phyloP scores from a whole-genome alignment of 805 yeast genomes.

The Starmera quercuum region DNA sequence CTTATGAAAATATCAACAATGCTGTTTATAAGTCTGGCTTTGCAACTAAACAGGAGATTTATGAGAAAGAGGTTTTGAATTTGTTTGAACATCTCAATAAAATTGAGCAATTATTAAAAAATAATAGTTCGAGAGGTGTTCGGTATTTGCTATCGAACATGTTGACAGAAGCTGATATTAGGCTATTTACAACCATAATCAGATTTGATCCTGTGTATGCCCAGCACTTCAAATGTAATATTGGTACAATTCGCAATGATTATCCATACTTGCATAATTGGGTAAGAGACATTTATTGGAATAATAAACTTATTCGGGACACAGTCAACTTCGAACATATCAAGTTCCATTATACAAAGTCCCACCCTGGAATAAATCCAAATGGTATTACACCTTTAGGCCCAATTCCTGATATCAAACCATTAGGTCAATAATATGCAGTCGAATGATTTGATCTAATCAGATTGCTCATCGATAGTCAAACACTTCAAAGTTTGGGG shows the following conservation, averaged over 20 bases:
- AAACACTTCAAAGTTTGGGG: no score
- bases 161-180: conserved; percentile 85
- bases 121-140: conserved; percentile 24
- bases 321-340: conserved; percentile 88
- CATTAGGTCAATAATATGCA: no score
- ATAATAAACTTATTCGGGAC: conserved; percentile 56
- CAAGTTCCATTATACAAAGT: conserved; percentile 83
- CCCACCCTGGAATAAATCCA: conserved; percentile 78
- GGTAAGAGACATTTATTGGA: conserved; percentile 82
- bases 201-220: conserved; percentile 92
- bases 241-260: conserved; percentile 69
- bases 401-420: conserved; percentile 70
- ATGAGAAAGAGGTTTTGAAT: conserved; percentile 57
- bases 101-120: conserved; percentile 52
- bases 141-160: conserved; percentile 50
- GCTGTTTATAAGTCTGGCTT: conserved; percentile 94
- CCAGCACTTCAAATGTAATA: conserved; percentile 91
- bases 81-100: conserved; percentile 64
- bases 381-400: conserved; percentile 81
- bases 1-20: conserved; percentile 79
- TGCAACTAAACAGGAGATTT: conserved; percentile 76
- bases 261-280: conserved; percentile 76
- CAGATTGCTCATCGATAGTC: no score
- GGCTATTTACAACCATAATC: conserved; percentile 79
- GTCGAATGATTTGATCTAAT: no score